A percentile compares a stretch with the other conserved stretches of the same genome.
These are phyloP conservation scores for Eragrostis nindensis DNA, from an alignment of 176 grass and related monocot species.

Conservation along the genomic window DNA sequence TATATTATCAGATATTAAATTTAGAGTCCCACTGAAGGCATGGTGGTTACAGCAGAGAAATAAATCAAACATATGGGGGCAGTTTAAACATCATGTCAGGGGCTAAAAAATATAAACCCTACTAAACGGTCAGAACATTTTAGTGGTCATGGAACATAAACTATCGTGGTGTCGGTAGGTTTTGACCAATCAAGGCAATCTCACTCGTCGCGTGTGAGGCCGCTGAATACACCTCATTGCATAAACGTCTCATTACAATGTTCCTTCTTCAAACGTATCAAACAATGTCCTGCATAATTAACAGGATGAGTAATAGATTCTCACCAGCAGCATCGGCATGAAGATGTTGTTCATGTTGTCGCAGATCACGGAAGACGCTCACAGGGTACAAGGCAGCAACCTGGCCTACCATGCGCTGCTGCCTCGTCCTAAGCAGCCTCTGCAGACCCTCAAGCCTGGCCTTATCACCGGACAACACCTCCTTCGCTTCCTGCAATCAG, in stretches of 20 bases:
- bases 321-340: slow-evolving; percentile 26
- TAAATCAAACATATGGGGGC: background rate
- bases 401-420: slow-evolving; percentile 45
- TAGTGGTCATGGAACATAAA: background rate
- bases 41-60: background rate
- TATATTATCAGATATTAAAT: background rate
- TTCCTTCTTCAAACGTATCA: background rate
- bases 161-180: background rate
- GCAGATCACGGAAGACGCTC: slow-evolving; percentile 42
- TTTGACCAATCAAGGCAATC: background rate
- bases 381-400: slow-evolving; percentile 61
- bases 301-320: background rate
- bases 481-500: slow-evolving; percentile 43
- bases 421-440: slow-evolving; percentile 45
- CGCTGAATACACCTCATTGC: background rate
- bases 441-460: slow-evolving; percentile 36
- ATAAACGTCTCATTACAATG: background rate
- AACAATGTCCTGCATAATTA: background rate
- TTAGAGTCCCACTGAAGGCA: background rate
- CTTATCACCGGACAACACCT: slow-evolving; percentile 27
- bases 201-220: background rate
- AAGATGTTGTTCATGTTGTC: background rate
- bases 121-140: background rate
- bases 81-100: background rate
- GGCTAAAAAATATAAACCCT: background rate